A percentile compares a stretch with the other conserved stretches of the same genome.
Evolutionary conservation across 352 stramenopile genomes (phyloP).

Genomic region (Peronospora tabacina): DNA sequence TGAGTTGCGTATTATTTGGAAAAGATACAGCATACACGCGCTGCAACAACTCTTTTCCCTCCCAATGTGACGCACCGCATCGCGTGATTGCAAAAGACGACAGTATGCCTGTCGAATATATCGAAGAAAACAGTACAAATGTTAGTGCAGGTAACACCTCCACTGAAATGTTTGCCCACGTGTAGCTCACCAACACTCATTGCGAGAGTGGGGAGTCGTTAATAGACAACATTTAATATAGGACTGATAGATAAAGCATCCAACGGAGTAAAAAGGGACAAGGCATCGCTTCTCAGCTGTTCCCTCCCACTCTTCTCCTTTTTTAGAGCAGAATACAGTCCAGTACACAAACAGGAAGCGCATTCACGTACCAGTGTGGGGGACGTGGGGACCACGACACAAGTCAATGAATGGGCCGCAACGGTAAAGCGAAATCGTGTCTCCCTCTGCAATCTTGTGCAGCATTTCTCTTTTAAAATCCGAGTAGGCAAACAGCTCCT

Average conservation of each 20-base stretch:
- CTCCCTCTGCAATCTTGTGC: slow-evolving; percentile 92
- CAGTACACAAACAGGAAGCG: slow-evolving; percentile 12
- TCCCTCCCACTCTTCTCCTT: slow-evolving; percentile 87
- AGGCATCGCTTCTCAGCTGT: slow-evolving; percentile 29
- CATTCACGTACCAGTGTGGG: slow-evolving; percentile 80
- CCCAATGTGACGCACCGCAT: slow-evolving; percentile 91
- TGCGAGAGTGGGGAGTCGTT: slow-evolving; percentile 75
- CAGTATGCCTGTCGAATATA: slow-evolving; percentile 42
- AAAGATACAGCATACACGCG: slow-evolving; percentile 96
- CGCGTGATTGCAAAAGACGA: slow-evolving; percentile 95
- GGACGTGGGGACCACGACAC: slow-evolving; percentile 93
- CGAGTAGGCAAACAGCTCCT: slow-evolving; percentile 88
- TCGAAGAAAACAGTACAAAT: slow-evolving; percentile 1
- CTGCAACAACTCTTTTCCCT: slow-evolving; percentile 88
- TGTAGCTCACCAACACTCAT: slow-evolving; percentile 75
- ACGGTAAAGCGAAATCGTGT: slow-evolving; percentile 93
- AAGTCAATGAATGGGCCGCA: slow-evolving; percentile 97
- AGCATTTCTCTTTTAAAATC: slow-evolving; percentile 96
- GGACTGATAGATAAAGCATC: slow-evolving; percentile 29
- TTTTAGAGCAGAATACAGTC: slow-evolving; percentile 43
- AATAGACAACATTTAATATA: slow-evolving; percentile 40
- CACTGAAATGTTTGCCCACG: slow-evolving; percentile 52
- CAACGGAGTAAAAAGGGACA: slow-evolving; percentile 7
- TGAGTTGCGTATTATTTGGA: slow-evolving; percentile 83
- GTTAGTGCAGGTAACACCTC: slow-evolving; percentile 1